phyloP scores from a whole-genome alignment of 768 basidiomycete species.

The Amanita brunnescens region DNA sequence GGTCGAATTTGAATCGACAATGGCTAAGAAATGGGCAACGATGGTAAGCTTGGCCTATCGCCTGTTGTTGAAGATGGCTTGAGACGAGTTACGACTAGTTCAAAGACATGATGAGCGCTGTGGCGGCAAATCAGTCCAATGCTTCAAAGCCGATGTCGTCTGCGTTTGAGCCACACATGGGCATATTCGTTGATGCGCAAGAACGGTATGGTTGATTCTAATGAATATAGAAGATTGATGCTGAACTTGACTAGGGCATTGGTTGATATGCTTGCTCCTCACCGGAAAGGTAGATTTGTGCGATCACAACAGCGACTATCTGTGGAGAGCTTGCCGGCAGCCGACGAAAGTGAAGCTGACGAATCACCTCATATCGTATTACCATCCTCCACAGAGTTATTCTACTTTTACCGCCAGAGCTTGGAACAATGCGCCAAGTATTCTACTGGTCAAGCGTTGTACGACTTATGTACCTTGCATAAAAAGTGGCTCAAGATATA shows the following conservation, averaged over 20 bases:
- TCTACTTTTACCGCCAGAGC: constrained; percentile 95
- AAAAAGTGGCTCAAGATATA: constrained; percentile 94
- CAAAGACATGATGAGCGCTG: constrained; percentile 51
- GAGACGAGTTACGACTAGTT: constrained; percentile 32
- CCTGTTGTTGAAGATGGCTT: background rate
- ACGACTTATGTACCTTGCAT: constrained; percentile 72
- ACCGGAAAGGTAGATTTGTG: constrained; percentile 42
- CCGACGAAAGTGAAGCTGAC: constrained; percentile 33
- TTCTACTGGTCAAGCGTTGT: constrained; percentile 76
- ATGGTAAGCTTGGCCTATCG: constrained; percentile 41
- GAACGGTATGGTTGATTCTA: constrained; percentile 55
- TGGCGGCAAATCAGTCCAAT: constrained; percentile 39
- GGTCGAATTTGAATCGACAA: constrained; percentile 77
- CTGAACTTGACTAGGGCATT: constrained; percentile 49
- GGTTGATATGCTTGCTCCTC: constrained; percentile 81
- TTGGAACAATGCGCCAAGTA: constrained; percentile 91
- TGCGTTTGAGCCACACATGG: constrained; percentile 90
- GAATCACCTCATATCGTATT: constrained; percentile 59
- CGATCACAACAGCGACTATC: constrained; percentile 52
- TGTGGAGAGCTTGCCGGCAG: constrained; percentile 42
- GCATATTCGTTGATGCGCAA: constrained; percentile 92
- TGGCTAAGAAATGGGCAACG: constrained; percentile 76
- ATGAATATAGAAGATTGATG: background rate
- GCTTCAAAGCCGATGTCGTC: constrained; percentile 68
- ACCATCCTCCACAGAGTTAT: constrained; percentile 91